Base-by-base conservation (phyloP, 1,284 basidiomycete species). In the Laetiporus sulphureus region DNA sequence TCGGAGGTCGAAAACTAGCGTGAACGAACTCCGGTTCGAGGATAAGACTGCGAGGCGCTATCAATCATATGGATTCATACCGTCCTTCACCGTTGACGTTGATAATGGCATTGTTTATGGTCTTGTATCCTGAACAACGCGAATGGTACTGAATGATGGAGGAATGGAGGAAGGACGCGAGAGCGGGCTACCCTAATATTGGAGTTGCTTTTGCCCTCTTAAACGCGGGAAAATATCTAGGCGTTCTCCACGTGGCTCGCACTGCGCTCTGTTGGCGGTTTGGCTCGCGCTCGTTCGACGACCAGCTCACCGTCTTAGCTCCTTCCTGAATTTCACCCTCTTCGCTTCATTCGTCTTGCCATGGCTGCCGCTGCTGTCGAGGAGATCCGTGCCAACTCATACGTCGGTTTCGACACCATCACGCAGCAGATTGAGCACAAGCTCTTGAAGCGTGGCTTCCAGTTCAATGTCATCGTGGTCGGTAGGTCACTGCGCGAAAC, bases 401-500 rank as follows among this genome's bases (percentile, higher is more conserved):
- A 94, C 63, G 91, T 94, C 65, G 91, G 91, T 63, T 94, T 94
- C 70, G 91, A 94, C 74, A 85, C 85, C 54, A 95, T 98, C 68
- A 96, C 95, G 41, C 81, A 85, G 62, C 95, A 98, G 70, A 97
- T 99, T 61, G 95, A 99, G 76, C 88, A 93, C 75, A 99, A 98
- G 79, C 84, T 98, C 56, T 80, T 99, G 69, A 98, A 98, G 73
- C 85, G 95, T 54, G 95, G 94, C 48, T 98, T 97, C 75, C 90
- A 96, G 72, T 98, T 99, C 80, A 99, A 99, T 64, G 85, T 94
- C 51, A 95, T 96, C 64, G 86, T 91, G 49, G 92, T 86, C 54
- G 92, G 92, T 93, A 56, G 55, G 89, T 78, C 40, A 38, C 20
- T 31, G 44, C 25, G 30, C 41, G 41, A n/a, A n/a, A n/a, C n/a